A percentile compares a stretch with the other conserved stretches of the same genome.
Conservation (phyloP, 305 asterid species). For the Coffea humblotiana region DNA sequence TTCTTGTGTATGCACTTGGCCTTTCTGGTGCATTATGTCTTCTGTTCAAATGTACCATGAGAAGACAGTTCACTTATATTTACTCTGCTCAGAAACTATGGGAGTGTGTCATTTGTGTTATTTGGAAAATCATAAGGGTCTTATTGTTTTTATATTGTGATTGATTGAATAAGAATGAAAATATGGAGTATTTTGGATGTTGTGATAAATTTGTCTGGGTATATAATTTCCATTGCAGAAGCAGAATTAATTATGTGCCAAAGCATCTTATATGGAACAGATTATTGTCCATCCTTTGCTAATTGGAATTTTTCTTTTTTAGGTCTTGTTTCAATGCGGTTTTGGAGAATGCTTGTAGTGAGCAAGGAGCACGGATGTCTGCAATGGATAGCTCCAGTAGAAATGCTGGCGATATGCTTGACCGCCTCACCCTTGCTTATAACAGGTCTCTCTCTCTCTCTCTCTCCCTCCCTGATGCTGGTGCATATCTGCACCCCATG, state of each 20-base stretch:
- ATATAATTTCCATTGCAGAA: background rate
- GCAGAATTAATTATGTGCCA: background rate
- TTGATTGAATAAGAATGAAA: background rate
- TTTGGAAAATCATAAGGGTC: background rate
- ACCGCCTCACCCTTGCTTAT: constrained; percentile 91
- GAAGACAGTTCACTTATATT: background rate
- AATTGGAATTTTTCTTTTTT: constrained; percentile 21
- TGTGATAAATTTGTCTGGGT: background rate
- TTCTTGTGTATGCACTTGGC: constrained; percentile 66
- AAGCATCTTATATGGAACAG: background rate
- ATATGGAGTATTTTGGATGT: background rate
- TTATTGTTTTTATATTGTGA: no score
- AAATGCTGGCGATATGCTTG: constrained; percentile 99
- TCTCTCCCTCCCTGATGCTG: background rate
- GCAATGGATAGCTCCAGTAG: constrained; percentile 99
- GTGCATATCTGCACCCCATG: background rate
- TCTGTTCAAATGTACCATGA: background rate
- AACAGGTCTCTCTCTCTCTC: constrained; percentile 64
- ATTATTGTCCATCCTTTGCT: background rate
- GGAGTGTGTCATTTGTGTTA: background rate
- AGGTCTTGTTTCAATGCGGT: constrained; percentile 95
- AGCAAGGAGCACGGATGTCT: constrained; percentile 99
- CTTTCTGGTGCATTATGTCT: constrained; percentile 14
- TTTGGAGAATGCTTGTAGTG: constrained; percentile 97
- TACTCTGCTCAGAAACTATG: background rate